Conservation (phyloP, 23 red algal species). For the Gracilaria caudata region DNA sequence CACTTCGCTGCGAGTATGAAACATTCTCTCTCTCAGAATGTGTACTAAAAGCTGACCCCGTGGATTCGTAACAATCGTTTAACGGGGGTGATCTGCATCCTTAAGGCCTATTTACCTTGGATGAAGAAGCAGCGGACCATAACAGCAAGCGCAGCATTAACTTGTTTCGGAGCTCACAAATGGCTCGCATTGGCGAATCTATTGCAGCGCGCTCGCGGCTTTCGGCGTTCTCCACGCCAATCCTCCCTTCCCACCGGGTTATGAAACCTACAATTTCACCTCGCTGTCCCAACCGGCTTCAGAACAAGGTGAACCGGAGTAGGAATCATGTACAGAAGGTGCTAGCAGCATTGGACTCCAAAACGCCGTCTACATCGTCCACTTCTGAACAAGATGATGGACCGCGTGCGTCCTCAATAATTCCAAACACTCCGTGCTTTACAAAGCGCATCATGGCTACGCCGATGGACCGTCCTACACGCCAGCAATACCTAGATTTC, state of each 20-base stretch:
- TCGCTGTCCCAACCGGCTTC: background rate
- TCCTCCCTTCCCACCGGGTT: background rate
- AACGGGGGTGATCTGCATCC: too few species aligned
- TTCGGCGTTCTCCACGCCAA: too few species aligned
- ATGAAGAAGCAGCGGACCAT: too few species aligned
- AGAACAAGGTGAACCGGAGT: background rate
- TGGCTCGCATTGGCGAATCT: too few species aligned
- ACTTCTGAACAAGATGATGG: background rate
- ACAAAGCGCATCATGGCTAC: conserved; percentile 58
- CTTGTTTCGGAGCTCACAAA: too few species aligned
- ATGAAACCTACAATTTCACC: background rate
- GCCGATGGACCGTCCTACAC: conserved; percentile 42
- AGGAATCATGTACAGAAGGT: background rate
- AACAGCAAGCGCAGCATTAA: too few species aligned
- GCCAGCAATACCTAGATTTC: conserved; percentile 42
- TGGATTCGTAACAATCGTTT: too few species aligned
- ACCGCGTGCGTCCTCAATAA: background rate
- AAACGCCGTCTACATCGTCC: background rate
- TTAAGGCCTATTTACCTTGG: too few species aligned
- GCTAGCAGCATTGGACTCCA: background rate
- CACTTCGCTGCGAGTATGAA: too few species aligned
- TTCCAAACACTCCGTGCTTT: conserved; percentile 65
- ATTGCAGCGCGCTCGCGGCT: background rate
- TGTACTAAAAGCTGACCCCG: too few species aligned
- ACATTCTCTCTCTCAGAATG: too few species aligned